Base-by-base conservation (phyloP, 106 monocot genomes). In the Dioscorea zingiberensis region DNA sequence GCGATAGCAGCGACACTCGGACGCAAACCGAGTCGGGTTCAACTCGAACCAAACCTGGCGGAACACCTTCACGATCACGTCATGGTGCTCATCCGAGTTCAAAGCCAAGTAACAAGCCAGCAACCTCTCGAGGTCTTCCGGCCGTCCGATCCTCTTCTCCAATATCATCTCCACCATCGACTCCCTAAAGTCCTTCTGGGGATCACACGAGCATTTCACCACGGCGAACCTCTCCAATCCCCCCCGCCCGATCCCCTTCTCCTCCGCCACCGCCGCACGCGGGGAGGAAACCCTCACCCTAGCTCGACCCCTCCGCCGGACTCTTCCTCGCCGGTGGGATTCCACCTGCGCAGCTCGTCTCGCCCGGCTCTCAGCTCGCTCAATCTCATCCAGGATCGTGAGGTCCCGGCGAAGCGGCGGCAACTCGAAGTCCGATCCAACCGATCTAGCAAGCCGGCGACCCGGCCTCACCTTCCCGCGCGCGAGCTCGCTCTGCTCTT, bases 91-190 rank as follows among this genome's bases (percentile, higher is more conserved):
- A 32, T 83, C 85, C 9, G 88, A 65, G 67, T 93, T 93, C 38
- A 93, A 67, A 6, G 72, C 54, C 30, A 93, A 51, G 72, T 93
- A 93, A 65, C 87, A 87, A 26, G 87, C 93, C 54, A 93, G 82
- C 75, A 93, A 54, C 19, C 78, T 60, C 54, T 93, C 85, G 54
- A 93, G 73, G 73, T 88, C 93, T 55, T 85, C 85, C 32, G 83
- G 73, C 65, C 78, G 76, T 24, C 70, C 72, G 55, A 87, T 88
- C 46, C 79, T 64, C 60, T 79, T 73, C 82, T 80, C 74, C 70
- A 49, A 18, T 18, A 93, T 88, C 87, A 93, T 93, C 78, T 88
- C 88, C 66, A 85, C 78, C 88, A 93, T 93, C 67, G 93, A 93
- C 27, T 93, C 85, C 75, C 76, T 82, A 56, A 93, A 93, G 55